Percentiles rank a stretch among this genome's conserved stretches.
Conservation (phyloP, 2,329 filamentous ascomycete genomes). For the Lachnellula arida region DNA sequence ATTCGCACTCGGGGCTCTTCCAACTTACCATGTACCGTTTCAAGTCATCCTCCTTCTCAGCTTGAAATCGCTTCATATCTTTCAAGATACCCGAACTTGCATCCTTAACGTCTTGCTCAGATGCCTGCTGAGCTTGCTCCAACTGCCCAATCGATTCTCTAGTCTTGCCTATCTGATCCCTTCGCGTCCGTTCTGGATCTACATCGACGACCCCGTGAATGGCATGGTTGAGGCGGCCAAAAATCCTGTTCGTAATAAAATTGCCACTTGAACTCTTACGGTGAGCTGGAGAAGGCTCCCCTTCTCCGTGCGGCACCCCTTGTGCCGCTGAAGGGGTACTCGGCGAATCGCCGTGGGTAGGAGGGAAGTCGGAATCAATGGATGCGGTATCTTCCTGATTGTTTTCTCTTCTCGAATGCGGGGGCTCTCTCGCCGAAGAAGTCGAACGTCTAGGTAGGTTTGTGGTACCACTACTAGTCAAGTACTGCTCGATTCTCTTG, state of each 20-base stretch:
- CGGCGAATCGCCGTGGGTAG: slow-evolving; percentile 71
- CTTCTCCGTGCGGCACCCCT: slow-evolving; percentile 53
- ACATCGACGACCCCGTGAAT: slow-evolving; percentile 95
- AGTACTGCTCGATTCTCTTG: slow-evolving; percentile 87
- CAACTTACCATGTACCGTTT: slow-evolving; percentile 86
- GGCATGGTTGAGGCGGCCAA: slow-evolving; percentile 90
- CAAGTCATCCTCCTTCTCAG: slow-evolving; percentile 92
- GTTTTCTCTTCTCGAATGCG: slow-evolving; percentile 45
- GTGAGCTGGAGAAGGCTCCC: slow-evolving; percentile 50
- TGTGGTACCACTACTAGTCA: slow-evolving; percentile 65
- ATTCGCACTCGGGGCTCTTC: neutral
- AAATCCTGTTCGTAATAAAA: slow-evolving; percentile 90
- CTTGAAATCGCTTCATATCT: slow-evolving; percentile 88
- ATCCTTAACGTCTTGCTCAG: slow-evolving; percentile 88
- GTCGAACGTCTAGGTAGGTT: slow-evolving; percentile 64
- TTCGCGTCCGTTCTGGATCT: slow-evolving; percentile 85
- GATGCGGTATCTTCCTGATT: slow-evolving; percentile 75
- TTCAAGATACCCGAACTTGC: slow-evolving; percentile 83
- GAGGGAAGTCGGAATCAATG: slow-evolving; percentile 93
- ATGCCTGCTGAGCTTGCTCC: slow-evolving; percentile 84
- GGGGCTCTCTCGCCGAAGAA: slow-evolving; percentile 48
- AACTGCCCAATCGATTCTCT: slow-evolving; percentile 80
- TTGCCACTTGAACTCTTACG: slow-evolving; percentile 81
- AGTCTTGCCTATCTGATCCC: slow-evolving; percentile 94
- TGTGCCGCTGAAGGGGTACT: slow-evolving; percentile 70